Conservation (phyloP, 257 asterid species). For the Jaltomata sinuosa region DNA sequence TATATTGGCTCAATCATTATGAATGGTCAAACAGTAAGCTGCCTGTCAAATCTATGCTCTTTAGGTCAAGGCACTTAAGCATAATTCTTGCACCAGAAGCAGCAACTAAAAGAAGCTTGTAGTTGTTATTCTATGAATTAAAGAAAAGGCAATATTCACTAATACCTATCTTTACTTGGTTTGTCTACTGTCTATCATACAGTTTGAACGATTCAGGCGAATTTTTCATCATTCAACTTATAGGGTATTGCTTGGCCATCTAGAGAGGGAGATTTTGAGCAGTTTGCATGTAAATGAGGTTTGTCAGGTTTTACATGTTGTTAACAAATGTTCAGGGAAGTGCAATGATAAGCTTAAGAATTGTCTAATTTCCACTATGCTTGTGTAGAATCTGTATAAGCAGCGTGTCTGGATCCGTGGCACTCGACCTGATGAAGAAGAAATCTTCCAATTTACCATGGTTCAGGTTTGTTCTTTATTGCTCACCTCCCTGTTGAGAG, state of each 20-base stretch:
- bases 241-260: constrained; percentile 78
- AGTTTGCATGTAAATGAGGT: constrained; percentile 80
- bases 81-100: background rate
- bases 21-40: background rate
- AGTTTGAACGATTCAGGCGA: constrained; percentile 92
- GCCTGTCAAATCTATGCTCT: background rate
- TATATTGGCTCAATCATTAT: background rate
- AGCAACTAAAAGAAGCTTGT: background rate
- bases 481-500: background rate
- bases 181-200: constrained; percentile 7
- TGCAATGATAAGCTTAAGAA: background rate
- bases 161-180: background rate
- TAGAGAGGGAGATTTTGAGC: constrained; percentile 81
- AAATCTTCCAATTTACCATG: constrained; percentile 73
- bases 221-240: constrained; percentile 92
- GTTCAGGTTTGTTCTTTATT: constrained; percentile 44
- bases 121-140: background rate
- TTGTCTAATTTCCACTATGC: constrained; percentile 2
- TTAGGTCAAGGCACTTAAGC: background rate
- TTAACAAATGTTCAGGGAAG: background rate
- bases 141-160: background rate
- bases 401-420: constrained; percentile 86
- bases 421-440: constrained; percentile 92
- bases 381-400: constrained; percentile 56
- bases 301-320: constrained; percentile 5